These are phyloP conservation scores for Cyberlindnera galapagoensis DNA, from an alignment of 805 yeast genomes.

Conservation along the genomic window DNA sequence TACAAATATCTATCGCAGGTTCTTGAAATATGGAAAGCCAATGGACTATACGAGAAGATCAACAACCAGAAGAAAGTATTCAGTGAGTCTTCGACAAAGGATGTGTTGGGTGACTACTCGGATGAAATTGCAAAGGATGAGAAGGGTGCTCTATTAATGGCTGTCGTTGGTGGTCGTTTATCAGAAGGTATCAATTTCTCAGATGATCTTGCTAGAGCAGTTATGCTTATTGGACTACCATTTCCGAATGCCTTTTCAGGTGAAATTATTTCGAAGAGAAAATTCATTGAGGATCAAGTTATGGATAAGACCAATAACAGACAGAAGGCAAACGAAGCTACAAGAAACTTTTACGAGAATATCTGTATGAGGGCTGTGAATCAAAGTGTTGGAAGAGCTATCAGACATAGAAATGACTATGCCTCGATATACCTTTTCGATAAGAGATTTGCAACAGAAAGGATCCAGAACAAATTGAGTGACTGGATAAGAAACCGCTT, in stretches of 20 bases:
- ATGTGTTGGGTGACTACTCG: constrained; percentile 45
- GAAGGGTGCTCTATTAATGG: constrained; percentile 61
- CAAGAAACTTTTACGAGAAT: constrained; percentile 65
- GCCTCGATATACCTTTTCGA: constrained; percentile 72
- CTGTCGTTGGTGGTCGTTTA: constrained; percentile 89
- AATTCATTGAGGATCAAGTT: constrained; percentile 51
- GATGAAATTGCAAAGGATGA: constrained; percentile 27
- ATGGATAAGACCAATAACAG: constrained; percentile 41
- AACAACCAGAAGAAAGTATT: constrained; percentile 41
- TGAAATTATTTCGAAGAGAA: constrained; percentile 66
- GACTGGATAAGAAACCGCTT: constrained; percentile 61
- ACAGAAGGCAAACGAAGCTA: constrained; percentile 39
- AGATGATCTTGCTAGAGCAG: constrained; percentile 81
- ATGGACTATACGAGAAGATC: constrained; percentile 27
- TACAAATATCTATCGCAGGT: constrained; percentile 62
- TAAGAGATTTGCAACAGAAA: constrained; percentile 40
- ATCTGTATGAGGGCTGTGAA: constrained; percentile 87
- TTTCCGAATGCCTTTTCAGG: constrained; percentile 82
- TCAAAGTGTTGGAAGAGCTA: constrained; percentile 89
- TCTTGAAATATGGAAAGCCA: constrained; percentile 43
- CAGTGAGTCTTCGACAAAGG: constrained; percentile 50
- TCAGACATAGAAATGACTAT: constrained; percentile 76
- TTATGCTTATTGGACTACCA: constrained; percentile 83
- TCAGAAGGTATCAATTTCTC: constrained; percentile 93
- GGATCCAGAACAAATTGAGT: constrained; percentile 56